Percentiles rank a stretch among this genome's conserved stretches.
These are phyloP conservation scores for Penicillium argentinense DNA, from an alignment of 495 filamentous ascomycete species.

Conservation along the genomic window DNA sequence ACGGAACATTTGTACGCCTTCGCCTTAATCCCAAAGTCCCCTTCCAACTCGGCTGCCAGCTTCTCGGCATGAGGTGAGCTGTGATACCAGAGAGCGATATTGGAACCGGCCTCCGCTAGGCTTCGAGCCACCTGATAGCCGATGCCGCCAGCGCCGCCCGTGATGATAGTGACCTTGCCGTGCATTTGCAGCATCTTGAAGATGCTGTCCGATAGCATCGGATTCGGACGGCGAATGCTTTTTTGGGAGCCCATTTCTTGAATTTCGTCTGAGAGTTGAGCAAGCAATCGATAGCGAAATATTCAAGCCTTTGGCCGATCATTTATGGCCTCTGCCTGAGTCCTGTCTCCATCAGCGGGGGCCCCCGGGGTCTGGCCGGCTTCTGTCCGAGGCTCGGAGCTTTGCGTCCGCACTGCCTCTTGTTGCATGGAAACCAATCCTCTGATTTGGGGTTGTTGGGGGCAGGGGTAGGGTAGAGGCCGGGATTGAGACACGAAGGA, in stretches of 20 bases:
- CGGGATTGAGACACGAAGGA: too few relatives aligned
- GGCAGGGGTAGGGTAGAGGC: too few relatives aligned
- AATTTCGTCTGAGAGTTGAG: not conserved
- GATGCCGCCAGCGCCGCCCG: conserved; percentile 74
- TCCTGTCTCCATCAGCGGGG: too few relatives aligned
- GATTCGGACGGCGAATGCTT: conserved; percentile 6
- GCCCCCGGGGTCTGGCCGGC: too few relatives aligned
- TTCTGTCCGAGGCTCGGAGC: too few relatives aligned
- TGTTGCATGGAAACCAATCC: too few relatives aligned
- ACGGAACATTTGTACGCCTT: conserved; percentile 5
- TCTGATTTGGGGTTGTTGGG: too few relatives aligned
- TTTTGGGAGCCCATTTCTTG: conserved; percentile 1
- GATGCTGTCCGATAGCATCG: conserved; percentile 5
- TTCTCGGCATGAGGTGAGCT: conserved; percentile 59
- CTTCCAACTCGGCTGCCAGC: conserved; percentile 62
- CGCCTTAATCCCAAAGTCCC: conserved; percentile 71
- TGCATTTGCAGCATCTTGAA: conserved; percentile 63
- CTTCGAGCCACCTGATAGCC: conserved; percentile 67
- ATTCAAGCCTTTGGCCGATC: too few relatives aligned
- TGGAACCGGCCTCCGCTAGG: conserved; percentile 71
- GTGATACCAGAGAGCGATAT: conserved; percentile 81
- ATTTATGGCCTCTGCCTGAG: too few relatives aligned
- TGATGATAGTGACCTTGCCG: conserved; percentile 73
- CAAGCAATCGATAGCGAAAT: too few relatives aligned
- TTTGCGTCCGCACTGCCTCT: too few relatives aligned